Evolutionary conservation across 352 stramenopile species (phyloP).

Genomic region (Phytopythium boreale): DNA sequence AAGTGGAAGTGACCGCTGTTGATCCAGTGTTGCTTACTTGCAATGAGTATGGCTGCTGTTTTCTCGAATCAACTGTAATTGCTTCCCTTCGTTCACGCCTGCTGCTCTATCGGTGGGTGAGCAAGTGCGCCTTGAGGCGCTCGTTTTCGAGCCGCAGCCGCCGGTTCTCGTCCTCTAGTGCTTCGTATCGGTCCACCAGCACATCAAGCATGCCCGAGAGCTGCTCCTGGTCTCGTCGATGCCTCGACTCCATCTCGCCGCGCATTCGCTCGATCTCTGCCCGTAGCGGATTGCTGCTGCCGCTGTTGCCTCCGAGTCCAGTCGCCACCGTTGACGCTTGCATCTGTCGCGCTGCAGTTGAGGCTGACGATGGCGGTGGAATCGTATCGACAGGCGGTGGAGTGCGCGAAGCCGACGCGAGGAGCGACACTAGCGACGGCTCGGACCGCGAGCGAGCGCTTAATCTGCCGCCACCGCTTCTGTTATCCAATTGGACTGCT

Average conservation of each 20-base stretch:
- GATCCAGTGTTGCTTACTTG: neutral
- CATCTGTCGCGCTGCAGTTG: neutral
- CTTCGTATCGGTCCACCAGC: constrained; percentile 34
- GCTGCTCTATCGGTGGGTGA: neutral
- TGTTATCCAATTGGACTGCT: neutral
- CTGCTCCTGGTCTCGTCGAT: constrained; percentile 34
- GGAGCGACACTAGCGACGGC: constrained; percentile 1
- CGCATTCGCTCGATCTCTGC: constrained; percentile 32
- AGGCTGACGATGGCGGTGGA: neutral
- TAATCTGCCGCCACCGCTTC: neutral
- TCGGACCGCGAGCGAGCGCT: constrained; percentile 5
- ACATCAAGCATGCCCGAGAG: constrained; percentile 30
- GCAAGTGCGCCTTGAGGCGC: constrained; percentile 30
- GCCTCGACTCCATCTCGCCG: constrained; percentile 35
- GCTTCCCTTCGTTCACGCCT: neutral
- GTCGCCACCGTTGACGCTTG: neutral
- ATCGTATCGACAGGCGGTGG: neutral
- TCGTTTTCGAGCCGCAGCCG: constrained; percentile 38
- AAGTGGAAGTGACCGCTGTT: constrained; percentile 9
- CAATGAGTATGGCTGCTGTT: neutral
- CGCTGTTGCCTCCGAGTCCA: neutral
- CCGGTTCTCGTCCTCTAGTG: constrained; percentile 34
- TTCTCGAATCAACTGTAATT: too few relatives aligned
- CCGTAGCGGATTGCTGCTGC: constrained; percentile 11
- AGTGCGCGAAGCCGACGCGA: neutral